Evolutionary conservation across 2,329 filamentous ascomycete species (phyloP).

Genomic region (Albifimbria verrucaria): DNA sequence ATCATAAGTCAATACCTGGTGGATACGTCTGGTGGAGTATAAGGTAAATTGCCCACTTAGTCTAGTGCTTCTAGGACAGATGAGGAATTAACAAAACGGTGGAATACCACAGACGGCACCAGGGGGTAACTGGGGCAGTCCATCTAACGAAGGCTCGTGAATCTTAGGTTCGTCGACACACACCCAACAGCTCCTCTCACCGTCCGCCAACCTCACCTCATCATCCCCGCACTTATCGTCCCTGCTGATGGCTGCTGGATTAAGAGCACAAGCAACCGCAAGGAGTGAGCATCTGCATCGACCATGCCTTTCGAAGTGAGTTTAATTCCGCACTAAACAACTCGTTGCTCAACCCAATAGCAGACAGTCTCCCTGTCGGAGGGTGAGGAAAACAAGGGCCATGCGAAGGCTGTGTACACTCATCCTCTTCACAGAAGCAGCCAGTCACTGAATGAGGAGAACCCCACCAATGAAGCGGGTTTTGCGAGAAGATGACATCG

Average conservation of each 20-base stretch:
- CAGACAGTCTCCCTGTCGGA: conserved; percentile 43
- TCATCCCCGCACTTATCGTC: neutral
- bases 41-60: no score
- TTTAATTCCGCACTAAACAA: neutral
- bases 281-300: neutral
- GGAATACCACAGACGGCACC: no score
- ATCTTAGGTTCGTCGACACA: no score
- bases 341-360: neutral
- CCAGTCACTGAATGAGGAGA: conserved; percentile 44
- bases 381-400: conserved; percentile 49
- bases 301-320: neutral
- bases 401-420: conserved; percentile 45
- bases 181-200: neutral
- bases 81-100: no score
- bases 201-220: no score
- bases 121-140: no score
- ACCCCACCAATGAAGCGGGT: conserved; percentile 47
- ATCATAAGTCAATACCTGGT: no score
- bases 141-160: no score
- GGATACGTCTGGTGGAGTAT: no score
- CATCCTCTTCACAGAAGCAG: conserved; percentile 45
- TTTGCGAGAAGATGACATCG: conserved; percentile 48
- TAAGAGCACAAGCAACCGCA: neutral
- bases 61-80: no score
- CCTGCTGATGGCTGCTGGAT: no score